A percentile compares a stretch with the other conserved stretches of the same genome.
These are phyloP conservation scores for Termitomyces sp. DNA, from an alignment of 768 basidiomycete species.

Conservation along the genomic window DNA sequence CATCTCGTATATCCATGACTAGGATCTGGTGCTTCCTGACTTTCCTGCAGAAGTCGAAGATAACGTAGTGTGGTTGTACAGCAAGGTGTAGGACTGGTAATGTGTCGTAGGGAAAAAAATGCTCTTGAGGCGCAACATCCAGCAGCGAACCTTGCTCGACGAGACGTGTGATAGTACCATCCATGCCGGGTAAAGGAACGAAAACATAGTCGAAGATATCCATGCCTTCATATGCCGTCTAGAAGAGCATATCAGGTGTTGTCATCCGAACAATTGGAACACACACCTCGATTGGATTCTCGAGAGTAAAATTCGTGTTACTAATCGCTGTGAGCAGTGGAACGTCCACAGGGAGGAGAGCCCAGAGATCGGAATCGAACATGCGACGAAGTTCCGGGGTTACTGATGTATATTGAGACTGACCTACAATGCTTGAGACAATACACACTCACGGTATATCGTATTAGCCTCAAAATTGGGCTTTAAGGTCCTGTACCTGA, in stretches of 20 bases:
- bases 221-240: not conserved
- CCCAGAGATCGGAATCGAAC: not conserved
- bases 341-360: not conserved
- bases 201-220: not conserved
- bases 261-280: no score
- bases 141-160: not conserved
- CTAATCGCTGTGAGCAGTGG: not conserved
- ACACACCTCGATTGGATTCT: not conserved
- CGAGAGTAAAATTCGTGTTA: not conserved
- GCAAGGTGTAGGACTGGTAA: not conserved
- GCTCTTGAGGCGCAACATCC: not conserved
- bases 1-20: not conserved
- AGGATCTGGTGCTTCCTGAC: not conserved
- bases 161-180: not conserved
- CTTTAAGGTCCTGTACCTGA: not conserved
- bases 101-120: not conserved
- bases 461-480: not conserved
- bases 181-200: not conserved
- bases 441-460: not conserved
- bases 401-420: not conserved
- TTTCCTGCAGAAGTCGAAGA: not conserved
- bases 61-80: not conserved
- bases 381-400: not conserved
- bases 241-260: not conserved
- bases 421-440: not conserved